A percentile compares a stretch with the other conserved stretches of the same genome.
These are phyloP conservation scores for Pichia sp. DNA, from an alignment of 1,139 yeast species.

Conservation along the genomic window DNA sequence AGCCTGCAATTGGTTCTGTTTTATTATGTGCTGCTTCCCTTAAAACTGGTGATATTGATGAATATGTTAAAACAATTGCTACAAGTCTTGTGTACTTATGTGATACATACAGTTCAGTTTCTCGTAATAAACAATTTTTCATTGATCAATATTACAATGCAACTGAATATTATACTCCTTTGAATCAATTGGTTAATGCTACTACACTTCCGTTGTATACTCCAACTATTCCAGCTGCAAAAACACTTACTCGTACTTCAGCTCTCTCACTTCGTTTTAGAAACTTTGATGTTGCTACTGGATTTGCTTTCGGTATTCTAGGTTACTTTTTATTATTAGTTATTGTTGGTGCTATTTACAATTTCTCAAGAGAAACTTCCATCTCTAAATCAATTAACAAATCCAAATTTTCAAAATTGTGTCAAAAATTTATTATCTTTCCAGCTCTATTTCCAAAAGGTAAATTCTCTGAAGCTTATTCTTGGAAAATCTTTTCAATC, in stretches of 20 bases:
- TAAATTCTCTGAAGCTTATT: conserved; percentile 4
- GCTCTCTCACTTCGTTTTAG: conserved; percentile 1
- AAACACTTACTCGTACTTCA: not conserved
- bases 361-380: conserved; percentile 6
- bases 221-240: conserved; percentile 12
- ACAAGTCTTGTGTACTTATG: conserved; percentile 11
- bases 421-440: conserved; percentile 12
- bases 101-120: not conserved
- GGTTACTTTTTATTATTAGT: conserved; percentile 11
- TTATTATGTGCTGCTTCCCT: conserved; percentile 21
- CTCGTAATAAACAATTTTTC: not conserved
- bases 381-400: conserved; percentile 4
- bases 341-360: conserved; percentile 9
- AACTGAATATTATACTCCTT: conserved; percentile 4
- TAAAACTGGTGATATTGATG: conserved; percentile 4
- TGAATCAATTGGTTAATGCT: conserved; percentile 1
- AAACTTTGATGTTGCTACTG: conserved; percentile 14
- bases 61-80: conserved; percentile 2
- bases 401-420: conserved; percentile 1
- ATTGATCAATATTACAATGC: conserved; percentile 10
- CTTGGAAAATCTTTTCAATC: conserved; percentile 8
- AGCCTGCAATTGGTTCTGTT: conserved; percentile 24
- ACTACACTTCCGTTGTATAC: conserved; percentile 8
- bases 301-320: conserved; percentile 10
- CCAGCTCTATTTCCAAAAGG: conserved; percentile 15